phyloP scores from a whole-genome alignment of 176 grass and related monocot genomes.

The Bolboschoenus planiculmis region DNA sequence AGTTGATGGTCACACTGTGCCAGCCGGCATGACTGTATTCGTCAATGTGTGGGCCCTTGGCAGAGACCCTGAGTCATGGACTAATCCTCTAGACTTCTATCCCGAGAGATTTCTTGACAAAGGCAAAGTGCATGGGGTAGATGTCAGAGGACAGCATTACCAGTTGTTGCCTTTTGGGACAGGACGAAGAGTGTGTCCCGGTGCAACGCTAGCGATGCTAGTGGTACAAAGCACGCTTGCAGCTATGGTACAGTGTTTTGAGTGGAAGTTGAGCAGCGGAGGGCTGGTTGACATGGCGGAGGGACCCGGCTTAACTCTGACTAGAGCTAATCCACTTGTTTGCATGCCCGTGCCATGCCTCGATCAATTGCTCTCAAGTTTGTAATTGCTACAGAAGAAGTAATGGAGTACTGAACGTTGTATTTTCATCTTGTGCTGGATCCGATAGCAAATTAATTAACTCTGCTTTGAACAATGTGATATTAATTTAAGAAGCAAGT shows the following conservation, averaged over 20 bases:
- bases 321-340: slow-evolving; percentile 39
- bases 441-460: neutral
- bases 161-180: slow-evolving; percentile 69
- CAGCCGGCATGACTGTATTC: slow-evolving; percentile 42
- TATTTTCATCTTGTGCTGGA: neutral
- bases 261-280: slow-evolving; percentile 20
- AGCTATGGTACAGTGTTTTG: slow-evolving; percentile 59
- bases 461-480: neutral
- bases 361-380: slow-evolving; percentile 21
- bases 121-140: neutral
- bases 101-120: slow-evolving; percentile 55
- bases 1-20: slow-evolving; percentile 23
- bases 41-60: slow-evolving; percentile 55
- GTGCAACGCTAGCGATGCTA: slow-evolving; percentile 43
- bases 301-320: slow-evolving; percentile 38
- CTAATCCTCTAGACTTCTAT: slow-evolving; percentile 43
- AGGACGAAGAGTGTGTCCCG: slow-evolving; percentile 50
- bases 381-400: neutral
- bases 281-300: slow-evolving; percentile 53
- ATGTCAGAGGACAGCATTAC: slow-evolving; percentile 55
- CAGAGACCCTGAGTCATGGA: slow-evolving; percentile 46
- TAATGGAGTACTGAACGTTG: neutral
- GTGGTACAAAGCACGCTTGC: slow-evolving; percentile 39
- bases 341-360: slow-evolving; percentile 32
- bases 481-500: neutral